These are phyloP conservation scores for Linaria vulgaris DNA, from an alignment of 257 asterid species.

Conservation along the genomic window DNA sequence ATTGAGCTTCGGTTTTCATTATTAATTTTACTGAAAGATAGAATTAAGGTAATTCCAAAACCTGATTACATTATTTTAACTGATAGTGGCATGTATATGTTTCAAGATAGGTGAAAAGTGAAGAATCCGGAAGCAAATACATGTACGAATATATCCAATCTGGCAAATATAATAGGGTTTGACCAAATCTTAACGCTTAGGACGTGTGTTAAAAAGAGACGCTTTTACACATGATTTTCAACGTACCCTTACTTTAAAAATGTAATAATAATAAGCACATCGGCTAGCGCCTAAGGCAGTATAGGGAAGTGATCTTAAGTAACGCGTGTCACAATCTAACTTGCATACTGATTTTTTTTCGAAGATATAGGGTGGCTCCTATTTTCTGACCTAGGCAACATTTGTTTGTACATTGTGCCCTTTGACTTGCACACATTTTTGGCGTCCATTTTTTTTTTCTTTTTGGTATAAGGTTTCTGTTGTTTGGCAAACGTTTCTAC, in stretches of 20 bases:
- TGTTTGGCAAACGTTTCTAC: too few relatives aligned
- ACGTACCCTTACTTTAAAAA: constrained; percentile 10
- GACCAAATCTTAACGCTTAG: constrained; percentile 33
- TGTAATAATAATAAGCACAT: not conserved
- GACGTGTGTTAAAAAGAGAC: constrained; percentile 14
- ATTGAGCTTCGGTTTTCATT: too few relatives aligned
- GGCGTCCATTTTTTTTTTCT: too few relatives aligned
- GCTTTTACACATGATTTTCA: constrained; percentile 29
- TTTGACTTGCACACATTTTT: too few relatives aligned
- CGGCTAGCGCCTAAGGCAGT: constrained; percentile 4
- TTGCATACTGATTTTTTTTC: not conserved
- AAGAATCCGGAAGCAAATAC: not conserved
- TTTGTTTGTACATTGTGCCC: not conserved
- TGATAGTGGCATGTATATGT: constrained; percentile 4
- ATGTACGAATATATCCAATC: not conserved
- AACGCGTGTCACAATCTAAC: constrained; percentile 35
- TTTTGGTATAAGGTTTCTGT: too few relatives aligned
- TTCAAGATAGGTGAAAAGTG: constrained; percentile 31
- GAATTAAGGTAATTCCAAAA: too few relatives aligned
- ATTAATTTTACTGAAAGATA: too few relatives aligned
- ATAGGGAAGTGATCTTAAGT: constrained; percentile 11
- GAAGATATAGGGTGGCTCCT: not conserved
- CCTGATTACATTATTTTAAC: too few relatives aligned
- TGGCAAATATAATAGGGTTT: constrained; percentile 33
- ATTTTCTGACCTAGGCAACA: too few relatives aligned